A percentile compares a stretch with the other conserved stretches of the same genome.
phyloP scores from a whole-genome alignment of 2,329 filamentous ascomycete genomes.

The Colletotrichum abscissum region DNA sequence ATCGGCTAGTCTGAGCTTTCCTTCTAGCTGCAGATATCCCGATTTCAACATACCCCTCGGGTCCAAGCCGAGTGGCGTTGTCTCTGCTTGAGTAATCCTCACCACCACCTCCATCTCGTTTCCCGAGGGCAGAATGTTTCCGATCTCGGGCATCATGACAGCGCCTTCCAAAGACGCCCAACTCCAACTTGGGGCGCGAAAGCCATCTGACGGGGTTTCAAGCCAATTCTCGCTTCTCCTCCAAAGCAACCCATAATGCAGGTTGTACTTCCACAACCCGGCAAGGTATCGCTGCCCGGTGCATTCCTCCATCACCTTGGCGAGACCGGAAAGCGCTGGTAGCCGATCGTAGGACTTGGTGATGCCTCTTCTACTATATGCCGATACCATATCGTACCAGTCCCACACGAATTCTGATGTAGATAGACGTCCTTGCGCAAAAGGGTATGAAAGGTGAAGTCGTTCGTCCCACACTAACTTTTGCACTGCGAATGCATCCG shows the following conservation, averaged over 20 bases:
- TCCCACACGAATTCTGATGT: not conserved
- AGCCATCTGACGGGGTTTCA: not conserved
- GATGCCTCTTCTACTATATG: not conserved
- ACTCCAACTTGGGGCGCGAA: slow-evolving; percentile 1
- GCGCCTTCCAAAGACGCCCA: not conserved
- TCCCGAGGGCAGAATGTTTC: not conserved
- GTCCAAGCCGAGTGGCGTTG: not conserved
- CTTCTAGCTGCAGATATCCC: not conserved
- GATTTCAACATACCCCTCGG: not conserved
- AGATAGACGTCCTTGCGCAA: not conserved
- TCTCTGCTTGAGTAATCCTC: not conserved
- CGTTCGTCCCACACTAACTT: not conserved
- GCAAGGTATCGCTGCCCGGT: not conserved
- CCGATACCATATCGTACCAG: slow-evolving; percentile 7
- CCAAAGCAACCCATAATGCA: not conserved
- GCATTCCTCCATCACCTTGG: not conserved
- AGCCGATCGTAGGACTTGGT: not conserved
- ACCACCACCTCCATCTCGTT: not conserved
- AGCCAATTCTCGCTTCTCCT: not conserved
- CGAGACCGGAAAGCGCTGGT: not conserved
- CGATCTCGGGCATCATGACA: not conserved
- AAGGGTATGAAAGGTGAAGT: not conserved
- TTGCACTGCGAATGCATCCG: not conserved
- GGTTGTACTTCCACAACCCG: not conserved
- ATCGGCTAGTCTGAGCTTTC: not conserved